Evolutionary conservation across 2,329 filamentous ascomycete genomes (phyloP).

Genomic region (Seiridium cupressi): DNA sequence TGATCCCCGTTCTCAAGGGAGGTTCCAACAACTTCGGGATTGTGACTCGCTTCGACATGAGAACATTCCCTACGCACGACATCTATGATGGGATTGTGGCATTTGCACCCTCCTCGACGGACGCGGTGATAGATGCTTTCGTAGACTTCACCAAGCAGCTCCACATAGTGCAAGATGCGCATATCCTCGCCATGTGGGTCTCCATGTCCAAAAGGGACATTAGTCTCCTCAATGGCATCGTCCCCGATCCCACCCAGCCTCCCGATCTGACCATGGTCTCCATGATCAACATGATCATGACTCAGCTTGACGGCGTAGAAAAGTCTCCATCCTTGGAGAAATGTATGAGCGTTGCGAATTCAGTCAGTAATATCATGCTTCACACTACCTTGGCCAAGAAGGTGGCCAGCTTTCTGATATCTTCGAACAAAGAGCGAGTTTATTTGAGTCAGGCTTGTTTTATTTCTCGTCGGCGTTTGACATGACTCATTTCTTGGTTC

Average conservation of each 20-base stretch:
- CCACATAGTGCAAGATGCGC: neutral
- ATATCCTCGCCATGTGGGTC: conserved; percentile 7
- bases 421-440: conserved; percentile 1
- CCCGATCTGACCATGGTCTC: conserved; percentile 4
- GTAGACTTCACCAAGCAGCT: conserved; percentile 12
- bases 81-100: conserved; percentile 14
- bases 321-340: neutral
- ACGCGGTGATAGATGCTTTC: conserved; percentile 13
- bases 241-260: conserved; percentile 5
- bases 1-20: conserved; percentile 9
- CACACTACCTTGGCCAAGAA: conserved; percentile 6
- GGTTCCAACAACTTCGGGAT: conserved; percentile 12
- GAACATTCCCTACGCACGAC: conserved; percentile 11
- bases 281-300: conserved; percentile 4
- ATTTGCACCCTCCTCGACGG: conserved; percentile 7
- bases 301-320: conserved; percentile 4
- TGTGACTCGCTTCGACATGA: conserved; percentile 15
- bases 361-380: conserved; percentile 3
- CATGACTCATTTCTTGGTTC: neutral
- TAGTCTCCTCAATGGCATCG: conserved; percentile 2
- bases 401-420: neutral
- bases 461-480: neutral
- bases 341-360: conserved; percentile 3
- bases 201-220: conserved; percentile 1
- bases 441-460: neutral